Conservation (phyloP, 75 land plant genomes). For the Isoetes taiwanensis region DNA sequence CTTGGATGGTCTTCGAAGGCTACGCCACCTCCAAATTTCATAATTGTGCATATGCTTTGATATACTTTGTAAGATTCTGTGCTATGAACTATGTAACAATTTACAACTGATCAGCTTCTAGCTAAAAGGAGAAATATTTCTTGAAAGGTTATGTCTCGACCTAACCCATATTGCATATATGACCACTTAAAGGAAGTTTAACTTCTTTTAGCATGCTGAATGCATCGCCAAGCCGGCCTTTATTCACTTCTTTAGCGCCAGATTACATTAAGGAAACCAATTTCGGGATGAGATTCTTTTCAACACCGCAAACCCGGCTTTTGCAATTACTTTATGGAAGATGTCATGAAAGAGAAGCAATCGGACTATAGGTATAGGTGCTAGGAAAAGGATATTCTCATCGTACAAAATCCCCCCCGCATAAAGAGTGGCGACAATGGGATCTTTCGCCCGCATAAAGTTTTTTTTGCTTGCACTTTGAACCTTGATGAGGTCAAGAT, state of each 20-base stretch:
- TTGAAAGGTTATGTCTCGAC: slow-evolving; percentile 62
- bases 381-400: slow-evolving; percentile 41
- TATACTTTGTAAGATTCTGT: too few species aligned
- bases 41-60: too few species aligned
- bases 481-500: slow-evolving; percentile 33
- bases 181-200: slow-evolving; percentile 55
- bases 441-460: slow-evolving; percentile 45
- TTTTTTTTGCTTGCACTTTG: slow-evolving; percentile 20
- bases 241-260: slow-evolving; percentile 57
- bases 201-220: slow-evolving; percentile 46
- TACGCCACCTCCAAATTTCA: too few species aligned
- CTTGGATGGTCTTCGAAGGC: too few species aligned
- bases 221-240: slow-evolving; percentile 50
- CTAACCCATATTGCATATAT: slow-evolving; percentile 54
- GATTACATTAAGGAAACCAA: slow-evolving; percentile 61
- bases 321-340: slow-evolving; percentile 36
- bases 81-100: too few species aligned
- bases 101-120: slow-evolving; percentile 44
- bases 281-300: slow-evolving; percentile 33
- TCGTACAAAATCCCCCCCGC: slow-evolving; percentile 26
- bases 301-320: slow-evolving; percentile 41
- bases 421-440: slow-evolving; percentile 41
- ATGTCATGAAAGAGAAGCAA: slow-evolving; percentile 53
- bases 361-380: slow-evolving; percentile 44
- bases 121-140: slow-evolving; percentile 44